Percentiles rank a stretch among this genome's conserved stretches.
Evolutionary conservation across 192 early-diverging fungal species (phyloP).

Genomic region (Backusella sp.): DNA sequence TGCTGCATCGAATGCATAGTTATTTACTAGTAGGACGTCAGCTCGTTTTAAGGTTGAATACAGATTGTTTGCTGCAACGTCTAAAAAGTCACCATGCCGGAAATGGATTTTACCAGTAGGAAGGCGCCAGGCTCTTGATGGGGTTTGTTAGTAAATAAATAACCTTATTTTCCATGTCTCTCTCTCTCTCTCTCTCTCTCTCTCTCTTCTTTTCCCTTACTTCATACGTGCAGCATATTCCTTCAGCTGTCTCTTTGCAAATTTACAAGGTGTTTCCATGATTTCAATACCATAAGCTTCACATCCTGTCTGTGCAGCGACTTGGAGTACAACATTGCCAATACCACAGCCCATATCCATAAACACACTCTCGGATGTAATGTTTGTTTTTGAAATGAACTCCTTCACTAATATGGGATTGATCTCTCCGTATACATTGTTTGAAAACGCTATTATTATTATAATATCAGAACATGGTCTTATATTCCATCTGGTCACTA

Average conservation of each 20-base stretch:
- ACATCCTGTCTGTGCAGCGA: conserved; percentile 86
- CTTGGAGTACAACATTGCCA: conserved; percentile 96
- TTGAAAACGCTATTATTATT: conserved; percentile 66
- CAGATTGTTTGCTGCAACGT: conserved; percentile 53
- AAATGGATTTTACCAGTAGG: conserved; percentile 62
- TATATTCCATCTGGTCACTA: too few species aligned
- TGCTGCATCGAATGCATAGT: conserved; percentile 87
- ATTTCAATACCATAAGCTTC: conserved; percentile 87
- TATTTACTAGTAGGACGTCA: conserved; percentile 95
- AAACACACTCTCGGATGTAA: conserved; percentile 73
- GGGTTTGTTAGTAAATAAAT: background rate
- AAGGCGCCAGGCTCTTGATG: conserved; percentile 54
- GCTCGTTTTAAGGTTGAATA: conserved; percentile 68
- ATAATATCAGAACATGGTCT: background rate
- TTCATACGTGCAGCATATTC: conserved; percentile 86
- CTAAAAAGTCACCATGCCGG: conserved; percentile 89
- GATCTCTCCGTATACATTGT: conserved; percentile 98
- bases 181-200: background rate
- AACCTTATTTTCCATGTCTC: background rate
- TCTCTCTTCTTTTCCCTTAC: conserved; percentile 29
- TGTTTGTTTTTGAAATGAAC: conserved; percentile 69
- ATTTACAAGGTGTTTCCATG: conserved; percentile 78
- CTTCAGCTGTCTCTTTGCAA: conserved; percentile 73
- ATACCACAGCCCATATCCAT: conserved; percentile 94
- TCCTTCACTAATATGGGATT: conserved; percentile 80